A percentile compares a stretch with the other conserved stretches of the same genome.
phyloP scores from a whole-genome alignment of 2,329 filamentous ascomycete genomes.

The Tympanopsis confertula region DNA sequence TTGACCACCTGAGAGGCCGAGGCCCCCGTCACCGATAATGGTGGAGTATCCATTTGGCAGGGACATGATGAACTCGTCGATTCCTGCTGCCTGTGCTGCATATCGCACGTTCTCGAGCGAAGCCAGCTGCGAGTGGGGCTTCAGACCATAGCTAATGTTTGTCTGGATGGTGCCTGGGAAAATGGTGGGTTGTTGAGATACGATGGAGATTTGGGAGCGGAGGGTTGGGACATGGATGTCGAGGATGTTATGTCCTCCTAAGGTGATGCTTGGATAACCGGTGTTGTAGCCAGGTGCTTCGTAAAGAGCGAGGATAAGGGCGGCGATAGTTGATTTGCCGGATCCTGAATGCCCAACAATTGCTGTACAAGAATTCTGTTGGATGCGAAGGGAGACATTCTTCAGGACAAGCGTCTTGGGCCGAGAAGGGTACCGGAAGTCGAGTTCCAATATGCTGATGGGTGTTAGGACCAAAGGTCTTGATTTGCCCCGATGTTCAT shows the following conservation, averaged over 20 bases:
- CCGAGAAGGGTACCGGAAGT: slow-evolving; percentile 61
- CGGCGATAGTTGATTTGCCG: slow-evolving; percentile 79
- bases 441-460: slow-evolving; percentile 41
- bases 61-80: not conserved
- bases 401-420: slow-evolving; percentile 41
- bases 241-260: not conserved
- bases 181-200: not conserved
- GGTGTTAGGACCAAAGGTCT: slow-evolving; percentile 27
- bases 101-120: not conserved
- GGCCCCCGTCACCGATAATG: not conserved
- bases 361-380: slow-evolving; percentile 54
- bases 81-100: slow-evolving; percentile 1
- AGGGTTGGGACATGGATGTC: not conserved
- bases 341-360: slow-evolving; percentile 77
- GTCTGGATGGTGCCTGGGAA: not conserved
- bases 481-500: slow-evolving; percentile 31
- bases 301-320: slow-evolving; percentile 66
- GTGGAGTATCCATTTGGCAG: not conserved
- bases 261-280: not conserved
- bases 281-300: slow-evolving; percentile 17
- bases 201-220: slow-evolving; percentile 1
- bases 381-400: slow-evolving; percentile 54
- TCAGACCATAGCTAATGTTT: not conserved
- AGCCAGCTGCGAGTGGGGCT: not conserved
- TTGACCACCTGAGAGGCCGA: not conserved